Conservation (phyloP, 805 yeast genomes). For the Metschnikowia henanensis region DNA sequence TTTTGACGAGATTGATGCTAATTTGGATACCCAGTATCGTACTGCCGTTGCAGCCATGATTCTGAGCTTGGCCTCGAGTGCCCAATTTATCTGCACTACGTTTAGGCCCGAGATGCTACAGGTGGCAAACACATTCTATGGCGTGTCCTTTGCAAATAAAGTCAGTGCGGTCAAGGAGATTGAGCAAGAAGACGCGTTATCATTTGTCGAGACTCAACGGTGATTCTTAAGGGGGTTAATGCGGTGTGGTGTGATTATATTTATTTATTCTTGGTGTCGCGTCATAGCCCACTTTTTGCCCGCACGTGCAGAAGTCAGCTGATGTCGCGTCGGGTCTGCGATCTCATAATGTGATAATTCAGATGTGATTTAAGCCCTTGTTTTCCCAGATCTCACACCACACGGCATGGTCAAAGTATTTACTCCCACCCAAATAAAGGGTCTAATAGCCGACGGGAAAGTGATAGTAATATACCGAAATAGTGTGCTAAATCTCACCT, state of each 20-base stretch:
- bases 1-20: slow-evolving; percentile 97
- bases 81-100: slow-evolving; percentile 95
- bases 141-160: slow-evolving; percentile 81
- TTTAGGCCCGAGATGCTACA: slow-evolving; percentile 91
- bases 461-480: slow-evolving; percentile 66
- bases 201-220: slow-evolving; percentile 75
- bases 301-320: slow-evolving; percentile 6
- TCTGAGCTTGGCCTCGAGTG: slow-evolving; percentile 57
- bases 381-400: background rate
- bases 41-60: slow-evolving; percentile 81
- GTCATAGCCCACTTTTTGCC: background rate
- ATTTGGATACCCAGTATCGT: slow-evolving; percentile 88
- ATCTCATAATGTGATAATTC: slow-evolving; percentile 1
- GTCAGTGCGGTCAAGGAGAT: slow-evolving; percentile 78
- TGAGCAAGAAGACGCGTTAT: slow-evolving; percentile 67
- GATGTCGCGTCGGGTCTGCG: slow-evolving; percentile 8
- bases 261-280: background rate
- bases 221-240: background rate
- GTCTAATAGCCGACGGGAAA: slow-evolving; percentile 64
- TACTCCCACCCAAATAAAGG: slow-evolving; percentile 43
- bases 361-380: background rate
- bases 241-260: background rate
- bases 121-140: slow-evolving; percentile 83
- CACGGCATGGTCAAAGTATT: slow-evolving; percentile 19
- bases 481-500: slow-evolving; percentile 60